Evolutionary conservation across 176 grass and related monocot species (phyloP), one percentile per base, ranked within the genome.

Genomic region (Pontederia paniculata): DNA sequence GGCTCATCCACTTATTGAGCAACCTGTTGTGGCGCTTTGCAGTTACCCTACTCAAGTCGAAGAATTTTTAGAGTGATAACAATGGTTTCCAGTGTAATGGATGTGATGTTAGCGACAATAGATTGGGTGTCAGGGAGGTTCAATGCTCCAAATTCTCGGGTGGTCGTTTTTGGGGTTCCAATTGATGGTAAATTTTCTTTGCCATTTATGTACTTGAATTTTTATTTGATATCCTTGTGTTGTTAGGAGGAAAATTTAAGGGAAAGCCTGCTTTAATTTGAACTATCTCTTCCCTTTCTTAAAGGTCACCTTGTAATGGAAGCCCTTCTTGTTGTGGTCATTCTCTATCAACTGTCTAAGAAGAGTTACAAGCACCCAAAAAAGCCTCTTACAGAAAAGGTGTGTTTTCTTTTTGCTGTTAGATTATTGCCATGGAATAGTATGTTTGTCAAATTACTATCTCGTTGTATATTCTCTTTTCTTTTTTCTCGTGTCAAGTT

Each of bases 111-210:
- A 8, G 16, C 23, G 23, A 15, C 20, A 37, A 14, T 58, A 31
- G 55, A 58, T 58, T 58, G 55, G 55, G 15, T 31, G 22, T 58
- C 23, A 0, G 23, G 12, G 55, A 23, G 21, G 15, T 58, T 58
- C 11, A 23, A 58, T 16, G 22, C 55, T 58, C 55, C 55, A 58
- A 22, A 28, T 12, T 20, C 55, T 9, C 20, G 55, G 15, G 21
- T 23, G 16, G 55, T 58, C 37, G 55, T 58, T 31, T 58, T 58
- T 15, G 55, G 55, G 55, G 55, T 58, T 58, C 55, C 20, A 18
- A 53, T 53, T 53, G 55, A 58, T 37, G 22, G 55, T 58, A 25
- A 8, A 10, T 41, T 58, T 15, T 15, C 48, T 14, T 51, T 51
- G 1, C 17, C 4, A 11, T 16, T 51, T 16, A 16, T 13, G 48